A percentile compares a stretch with the other conserved stretches of the same genome.
These are phyloP conservation scores for Fusarium brachygibbosum DNA, from an alignment of 2,329 filamentous ascomycete genomes.

Conservation along the genomic window DNA sequence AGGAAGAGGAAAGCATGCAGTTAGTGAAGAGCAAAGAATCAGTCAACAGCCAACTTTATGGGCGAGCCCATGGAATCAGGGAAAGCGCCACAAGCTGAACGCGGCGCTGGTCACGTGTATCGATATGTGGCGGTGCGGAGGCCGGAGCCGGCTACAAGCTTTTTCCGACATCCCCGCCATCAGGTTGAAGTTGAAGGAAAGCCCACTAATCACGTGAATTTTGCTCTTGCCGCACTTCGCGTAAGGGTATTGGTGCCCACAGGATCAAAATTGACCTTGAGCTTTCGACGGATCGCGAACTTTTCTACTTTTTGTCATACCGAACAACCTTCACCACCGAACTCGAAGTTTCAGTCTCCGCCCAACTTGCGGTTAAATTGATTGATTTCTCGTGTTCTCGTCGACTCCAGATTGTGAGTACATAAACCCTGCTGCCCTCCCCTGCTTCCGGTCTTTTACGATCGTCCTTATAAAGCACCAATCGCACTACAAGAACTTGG, in stretches of 20 bases:
- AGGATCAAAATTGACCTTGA: slow-evolving; percentile 51
- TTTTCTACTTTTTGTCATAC: slow-evolving; percentile 52
- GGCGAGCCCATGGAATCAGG: slow-evolving; percentile 45
- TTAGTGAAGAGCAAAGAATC: slow-evolving; percentile 47
- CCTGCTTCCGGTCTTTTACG: slow-evolving; percentile 1
- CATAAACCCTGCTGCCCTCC: slow-evolving; percentile 3
- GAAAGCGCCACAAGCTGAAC: slow-evolving; percentile 42
- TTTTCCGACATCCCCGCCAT: slow-evolving; percentile 42
- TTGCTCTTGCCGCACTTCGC: not conserved
- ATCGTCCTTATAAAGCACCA: slow-evolving; percentile 20
- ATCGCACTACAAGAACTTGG: slow-evolving; percentile 25
- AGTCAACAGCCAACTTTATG: slow-evolving; percentile 48
- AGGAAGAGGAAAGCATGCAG: slow-evolving; percentile 40
- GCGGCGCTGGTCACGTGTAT: slow-evolving; percentile 20
- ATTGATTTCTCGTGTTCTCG: slow-evolving; percentile 95
- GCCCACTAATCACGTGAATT: slow-evolving; percentile 18
- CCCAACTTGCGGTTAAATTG: slow-evolving; percentile 98
- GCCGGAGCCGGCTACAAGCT: slow-evolving; percentile 9
- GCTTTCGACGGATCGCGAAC: slow-evolving; percentile 44
- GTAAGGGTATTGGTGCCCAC: slow-evolving; percentile 50
- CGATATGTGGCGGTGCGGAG: slow-evolving; percentile 41
- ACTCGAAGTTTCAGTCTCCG: slow-evolving; percentile 99
- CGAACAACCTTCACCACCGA: slow-evolving; percentile 61
- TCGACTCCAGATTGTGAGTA: slow-evolving; percentile 55
- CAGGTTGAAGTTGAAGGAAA: slow-evolving; percentile 13